phyloP scores from a whole-genome alignment of 2,329 filamentous ascomycete genomes.

The Trichoderma polysporum region DNA sequence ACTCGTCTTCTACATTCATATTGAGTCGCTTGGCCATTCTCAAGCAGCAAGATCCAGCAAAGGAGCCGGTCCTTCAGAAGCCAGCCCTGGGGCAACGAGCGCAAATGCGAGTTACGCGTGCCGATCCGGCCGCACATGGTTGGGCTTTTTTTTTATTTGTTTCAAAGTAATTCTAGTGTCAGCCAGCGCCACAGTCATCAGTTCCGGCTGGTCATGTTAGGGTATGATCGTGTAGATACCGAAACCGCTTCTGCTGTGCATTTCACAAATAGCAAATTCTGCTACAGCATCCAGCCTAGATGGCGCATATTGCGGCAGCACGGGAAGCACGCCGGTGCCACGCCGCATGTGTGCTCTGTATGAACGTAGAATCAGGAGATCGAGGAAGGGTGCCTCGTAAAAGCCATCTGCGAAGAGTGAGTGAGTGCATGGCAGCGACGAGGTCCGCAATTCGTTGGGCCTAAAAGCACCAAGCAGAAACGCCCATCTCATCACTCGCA shows the following conservation, averaged over 20 bases:
- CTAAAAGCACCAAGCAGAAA: slow-evolving; percentile 6
- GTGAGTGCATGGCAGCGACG: slow-evolving; percentile 5
- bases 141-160: not conserved
- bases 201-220: not conserved
- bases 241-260: not conserved
- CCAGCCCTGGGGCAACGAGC: not conserved
- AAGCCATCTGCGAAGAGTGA: not conserved
- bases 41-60: not conserved
- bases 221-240: not conserved
- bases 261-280: slow-evolving; percentile 1
- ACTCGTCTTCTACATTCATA: not conserved
- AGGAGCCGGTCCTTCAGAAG: not conserved
- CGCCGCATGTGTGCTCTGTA: slow-evolving; percentile 6
- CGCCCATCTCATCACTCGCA: slow-evolving; percentile 17
- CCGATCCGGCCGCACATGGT: slow-evolving; percentile 13
- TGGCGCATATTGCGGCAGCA: slow-evolving; percentile 6
- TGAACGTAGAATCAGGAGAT: not conserved
- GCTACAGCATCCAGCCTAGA: not conserved
- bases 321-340: slow-evolving; percentile 1
- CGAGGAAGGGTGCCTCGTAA: slow-evolving; percentile 1
- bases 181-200: slow-evolving; percentile 10
- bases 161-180: slow-evolving; percentile 8
- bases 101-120: slow-evolving; percentile 5
- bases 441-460: slow-evolving; percentile 14
- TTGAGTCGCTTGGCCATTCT: not conserved